A percentile compares a stretch with the other conserved stretches of the same genome.
These are phyloP conservation scores for fission yeast (Schizosaccharomyces pombe) DNA, from an alignment of 805 yeast species.

Conservation along the genomic window DNA sequence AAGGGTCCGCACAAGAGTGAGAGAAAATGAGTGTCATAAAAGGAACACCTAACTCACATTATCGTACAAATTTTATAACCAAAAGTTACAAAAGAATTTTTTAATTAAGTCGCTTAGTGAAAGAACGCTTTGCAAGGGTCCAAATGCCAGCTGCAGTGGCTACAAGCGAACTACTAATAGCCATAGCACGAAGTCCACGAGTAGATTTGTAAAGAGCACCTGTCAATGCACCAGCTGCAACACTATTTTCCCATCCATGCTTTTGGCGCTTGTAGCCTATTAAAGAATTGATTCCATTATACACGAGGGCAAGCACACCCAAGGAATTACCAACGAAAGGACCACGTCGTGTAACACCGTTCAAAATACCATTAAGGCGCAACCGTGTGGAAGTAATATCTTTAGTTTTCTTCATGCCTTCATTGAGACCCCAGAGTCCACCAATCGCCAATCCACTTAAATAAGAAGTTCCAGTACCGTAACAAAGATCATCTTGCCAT, in stretches of 20 bases:
- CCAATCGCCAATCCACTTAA: conserved; percentile 63
- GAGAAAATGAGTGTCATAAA: too few species aligned
- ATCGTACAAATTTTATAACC: too few species aligned
- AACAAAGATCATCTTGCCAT: conserved; percentile 91
- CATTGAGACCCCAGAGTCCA: conserved; percentile 69
- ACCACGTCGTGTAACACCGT: conserved; percentile 83
- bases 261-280: conserved; percentile 65
- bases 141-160: conserved; percentile 82
- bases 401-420: conserved; percentile 62
- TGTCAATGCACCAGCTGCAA: conserved; percentile 72
- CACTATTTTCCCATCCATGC: conserved; percentile 67
- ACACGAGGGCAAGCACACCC: conserved; percentile 76
- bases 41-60: too few species aligned
- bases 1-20: too few species aligned
- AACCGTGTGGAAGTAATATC: conserved; percentile 54
- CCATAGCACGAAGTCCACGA: conserved; percentile 71
- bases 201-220: conserved; percentile 81
- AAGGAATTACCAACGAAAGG: conserved; percentile 89
- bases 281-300: conserved; percentile 60
- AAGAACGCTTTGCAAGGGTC: conserved; percentile 47
- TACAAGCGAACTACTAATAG: conserved; percentile 58
- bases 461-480: conserved; percentile 91
- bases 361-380: conserved; percentile 69
- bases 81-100: too few species aligned
- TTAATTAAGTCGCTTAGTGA: not conserved